These are phyloP conservation scores for Yarrowia hollandica DNA, from an alignment of 805 yeast genomes.

Conservation along the genomic window DNA sequence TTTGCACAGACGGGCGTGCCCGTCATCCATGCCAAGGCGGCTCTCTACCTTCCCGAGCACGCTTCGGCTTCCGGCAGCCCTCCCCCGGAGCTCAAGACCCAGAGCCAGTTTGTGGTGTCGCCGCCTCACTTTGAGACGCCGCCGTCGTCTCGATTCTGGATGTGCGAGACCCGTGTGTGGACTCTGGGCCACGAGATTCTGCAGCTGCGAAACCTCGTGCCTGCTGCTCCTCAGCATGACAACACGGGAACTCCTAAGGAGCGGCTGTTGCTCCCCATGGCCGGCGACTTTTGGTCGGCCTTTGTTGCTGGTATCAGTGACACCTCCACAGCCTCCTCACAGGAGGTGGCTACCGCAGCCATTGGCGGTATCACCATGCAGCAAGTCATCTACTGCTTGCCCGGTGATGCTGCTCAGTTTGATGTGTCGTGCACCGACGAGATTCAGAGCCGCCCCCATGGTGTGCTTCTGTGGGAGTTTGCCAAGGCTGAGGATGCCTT, in stretches of 20 bases:
- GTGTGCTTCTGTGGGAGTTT: constrained; percentile 42
- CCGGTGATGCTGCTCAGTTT: constrained; percentile 23
- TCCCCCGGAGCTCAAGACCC: constrained; percentile 28
- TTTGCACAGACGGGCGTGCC: constrained; percentile 35
- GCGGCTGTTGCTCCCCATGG: constrained; percentile 41
- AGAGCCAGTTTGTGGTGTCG: constrained; percentile 24
- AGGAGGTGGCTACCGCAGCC: constrained; percentile 25
- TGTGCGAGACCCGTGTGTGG: constrained; percentile 40
- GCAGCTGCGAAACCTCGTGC: constrained; percentile 37
- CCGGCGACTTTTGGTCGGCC: constrained; percentile 45
- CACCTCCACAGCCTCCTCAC: not conserved
- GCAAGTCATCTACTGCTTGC: constrained; percentile 21
- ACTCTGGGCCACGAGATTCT: constrained; percentile 41
- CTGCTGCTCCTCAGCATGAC: constrained; percentile 32
- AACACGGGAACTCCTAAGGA: constrained; percentile 37
- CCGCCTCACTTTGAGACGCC: constrained; percentile 15
- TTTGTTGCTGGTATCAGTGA: constrained; percentile 40
- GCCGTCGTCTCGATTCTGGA: constrained; percentile 34
- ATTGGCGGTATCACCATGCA: constrained; percentile 25
- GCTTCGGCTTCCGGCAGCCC: not conserved
- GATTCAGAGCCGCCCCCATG: constrained; percentile 34
- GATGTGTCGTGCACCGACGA: constrained; percentile 21
- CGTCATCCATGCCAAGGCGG: constrained; percentile 40
- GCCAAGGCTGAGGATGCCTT: constrained; percentile 41
- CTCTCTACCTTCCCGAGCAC: constrained; percentile 34